phyloP scores from a whole-genome alignment of 345 rosid genomes.

The Linum usitatissimum region DNA sequence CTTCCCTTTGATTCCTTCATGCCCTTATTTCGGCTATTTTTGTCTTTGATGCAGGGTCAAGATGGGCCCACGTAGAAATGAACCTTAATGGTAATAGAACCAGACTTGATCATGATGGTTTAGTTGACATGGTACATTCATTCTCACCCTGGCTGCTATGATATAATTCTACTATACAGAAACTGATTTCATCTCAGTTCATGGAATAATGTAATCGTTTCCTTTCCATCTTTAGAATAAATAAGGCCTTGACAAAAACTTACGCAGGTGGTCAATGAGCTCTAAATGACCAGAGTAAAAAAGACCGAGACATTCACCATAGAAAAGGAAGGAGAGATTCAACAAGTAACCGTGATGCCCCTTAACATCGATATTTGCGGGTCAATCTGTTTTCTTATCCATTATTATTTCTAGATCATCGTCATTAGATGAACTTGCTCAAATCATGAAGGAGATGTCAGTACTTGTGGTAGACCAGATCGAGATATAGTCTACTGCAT shows the following conservation, averaged over 20 bases:
- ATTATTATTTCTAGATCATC: conserved; percentile 49
- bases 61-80: conserved; percentile 84
- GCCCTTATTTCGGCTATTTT: no score
- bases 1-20: no score
- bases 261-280: conserved; percentile 53
- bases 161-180: no score
- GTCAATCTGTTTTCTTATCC: neutral
- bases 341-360: conserved; percentile 44
- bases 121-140: conserved; percentile 63
- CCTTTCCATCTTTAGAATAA: neutral
- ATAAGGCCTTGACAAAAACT: neutral
- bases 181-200: neutral
- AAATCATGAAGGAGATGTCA: conserved; percentile 95
- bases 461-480: conserved; percentile 91
- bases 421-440: conserved; percentile 96
- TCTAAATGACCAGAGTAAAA: conserved; percentile 76
- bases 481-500: no score
- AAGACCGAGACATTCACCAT: conserved; percentile 59
- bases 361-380: conserved; percentile 1
- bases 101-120: conserved; percentile 53
- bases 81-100: conserved; percentile 57
- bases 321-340: conserved; percentile 95
- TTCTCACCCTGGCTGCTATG: neutral
- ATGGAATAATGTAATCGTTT: neutral
- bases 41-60: conserved; percentile 37